Percentiles rank a stretch among this genome's conserved stretches.
Evolutionary conservation across 177 flowering plant species (phyloP).

Genomic region (Telopea speciosissima): DNA sequence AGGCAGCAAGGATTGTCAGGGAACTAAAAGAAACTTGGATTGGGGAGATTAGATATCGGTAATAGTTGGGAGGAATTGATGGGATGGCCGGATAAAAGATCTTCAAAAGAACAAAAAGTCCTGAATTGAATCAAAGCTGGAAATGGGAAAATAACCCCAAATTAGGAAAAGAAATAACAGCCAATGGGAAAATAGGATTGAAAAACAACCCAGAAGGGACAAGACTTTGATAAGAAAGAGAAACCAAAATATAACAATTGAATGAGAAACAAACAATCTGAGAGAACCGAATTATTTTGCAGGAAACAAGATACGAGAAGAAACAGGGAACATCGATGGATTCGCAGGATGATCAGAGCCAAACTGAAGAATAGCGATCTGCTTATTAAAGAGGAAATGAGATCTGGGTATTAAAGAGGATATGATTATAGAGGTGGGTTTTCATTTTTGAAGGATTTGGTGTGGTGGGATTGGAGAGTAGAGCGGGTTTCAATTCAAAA

Average conservation of each 20-base stretch:
- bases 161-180: background rate
- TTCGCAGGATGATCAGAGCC: background rate
- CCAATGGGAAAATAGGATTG: background rate
- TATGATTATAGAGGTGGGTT: background rate
- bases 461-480: background rate
- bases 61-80: background rate
- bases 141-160: background rate
- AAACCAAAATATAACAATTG: too few relatives aligned
- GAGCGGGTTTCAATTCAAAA: background rate
- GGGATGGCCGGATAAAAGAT: background rate
- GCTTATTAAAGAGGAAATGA: background rate
- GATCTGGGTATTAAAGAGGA: background rate
- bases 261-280: too few relatives aligned
- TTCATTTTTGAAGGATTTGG: background rate
- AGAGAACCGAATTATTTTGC: background rate
- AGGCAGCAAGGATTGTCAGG: background rate
- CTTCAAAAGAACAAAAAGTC: background rate
- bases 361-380: background rate
- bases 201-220: background rate
- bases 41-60: background rate
- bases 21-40: background rate
- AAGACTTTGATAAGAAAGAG: background rate
- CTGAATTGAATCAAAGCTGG: background rate
- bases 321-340: background rate
- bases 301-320: background rate